Conservation (phyloP, 1,284 basidiomycete genomes). For the Chalciporus piperatoides region DNA sequence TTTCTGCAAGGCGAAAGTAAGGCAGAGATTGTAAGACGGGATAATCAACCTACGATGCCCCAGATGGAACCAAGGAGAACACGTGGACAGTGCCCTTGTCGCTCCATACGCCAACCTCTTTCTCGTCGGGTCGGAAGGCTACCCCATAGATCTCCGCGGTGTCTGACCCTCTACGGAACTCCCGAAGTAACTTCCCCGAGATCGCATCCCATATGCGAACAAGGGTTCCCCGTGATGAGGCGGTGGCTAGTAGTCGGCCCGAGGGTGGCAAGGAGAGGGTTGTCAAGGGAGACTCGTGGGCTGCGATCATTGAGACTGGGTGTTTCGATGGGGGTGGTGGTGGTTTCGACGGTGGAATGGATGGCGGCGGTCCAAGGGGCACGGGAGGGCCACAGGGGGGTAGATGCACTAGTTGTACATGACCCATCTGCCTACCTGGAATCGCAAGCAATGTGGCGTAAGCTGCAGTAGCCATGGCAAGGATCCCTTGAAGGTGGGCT, state of each 20-base stretch:
- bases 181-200: constrained; percentile 73
- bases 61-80: constrained; percentile 68
- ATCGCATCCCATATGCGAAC: constrained; percentile 85
- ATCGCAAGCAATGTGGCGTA: constrained; percentile 81
- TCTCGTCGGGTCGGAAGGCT: constrained; percentile 73
- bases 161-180: constrained; percentile 86
- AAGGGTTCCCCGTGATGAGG: constrained; percentile 82
- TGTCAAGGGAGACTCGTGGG: constrained; percentile 78
- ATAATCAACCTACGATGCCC: constrained; percentile 53
- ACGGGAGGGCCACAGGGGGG: constrained; percentile 61
- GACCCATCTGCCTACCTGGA: constrained; percentile 85
- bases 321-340: constrained; percentile 57
- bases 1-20: constrained; percentile 46
- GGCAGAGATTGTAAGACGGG: constrained; percentile 4
- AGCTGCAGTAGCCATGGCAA: constrained; percentile 75
- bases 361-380: constrained; percentile 30
- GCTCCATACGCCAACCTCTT: constrained; percentile 85
- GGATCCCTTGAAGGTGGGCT: constrained; percentile 57
- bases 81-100: constrained; percentile 97
- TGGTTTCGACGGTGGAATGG: constrained; percentile 42
- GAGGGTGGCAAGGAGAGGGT: constrained; percentile 76
- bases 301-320: constrained; percentile 78
- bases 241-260: constrained; percentile 81
- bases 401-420: constrained; percentile 87
- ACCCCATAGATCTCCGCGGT: constrained; percentile 91